phyloP scores from a whole-genome alignment of 1,139 yeast genomes.

The Protomyces gravidus region DNA sequence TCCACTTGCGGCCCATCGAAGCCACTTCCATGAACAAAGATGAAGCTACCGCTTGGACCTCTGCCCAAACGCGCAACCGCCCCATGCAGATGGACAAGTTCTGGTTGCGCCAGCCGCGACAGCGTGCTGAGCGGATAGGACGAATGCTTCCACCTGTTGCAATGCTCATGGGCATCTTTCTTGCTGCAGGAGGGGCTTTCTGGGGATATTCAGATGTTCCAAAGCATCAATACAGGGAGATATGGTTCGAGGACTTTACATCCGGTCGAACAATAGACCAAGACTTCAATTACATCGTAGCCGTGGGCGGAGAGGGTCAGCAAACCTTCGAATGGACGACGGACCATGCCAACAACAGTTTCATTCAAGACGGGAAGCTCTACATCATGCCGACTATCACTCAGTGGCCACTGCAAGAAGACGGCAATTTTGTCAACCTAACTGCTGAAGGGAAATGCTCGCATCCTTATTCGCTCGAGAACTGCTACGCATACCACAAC shows the following conservation, averaged over 20 bases:
- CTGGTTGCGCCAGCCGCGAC: constrained; percentile 16
- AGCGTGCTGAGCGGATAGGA: constrained; percentile 15
- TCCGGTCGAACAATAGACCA: constrained; percentile 19
- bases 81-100: constrained; percentile 13
- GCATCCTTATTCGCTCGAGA: constrained; percentile 6
- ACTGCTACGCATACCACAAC: constrained; percentile 31
- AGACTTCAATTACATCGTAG: constrained; percentile 31
- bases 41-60: too few relatives aligned
- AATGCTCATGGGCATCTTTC: constrained; percentile 22
- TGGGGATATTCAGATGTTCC: constrained; percentile 30
- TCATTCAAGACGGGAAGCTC: constrained; percentile 30
- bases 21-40: too few relatives aligned
- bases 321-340: constrained; percentile 33
- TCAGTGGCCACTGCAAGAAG: constrained; percentile 26
- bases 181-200: constrained; percentile 25
- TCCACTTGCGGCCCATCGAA: too few relatives aligned
- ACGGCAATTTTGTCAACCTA: constrained; percentile 33
- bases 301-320: constrained; percentile 34
- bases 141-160: constrained; percentile 26
- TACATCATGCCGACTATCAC: constrained; percentile 32
- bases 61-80: constrained; percentile 4
- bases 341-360: constrained; percentile 29
- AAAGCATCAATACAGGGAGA: constrained; percentile 30
- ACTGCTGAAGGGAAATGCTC: constrained; percentile 32
- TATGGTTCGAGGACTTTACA: constrained; percentile 30